Base-by-base conservation (phyloP, 805 yeast species). In the Metahyphopichia silvanorum region DNA sequence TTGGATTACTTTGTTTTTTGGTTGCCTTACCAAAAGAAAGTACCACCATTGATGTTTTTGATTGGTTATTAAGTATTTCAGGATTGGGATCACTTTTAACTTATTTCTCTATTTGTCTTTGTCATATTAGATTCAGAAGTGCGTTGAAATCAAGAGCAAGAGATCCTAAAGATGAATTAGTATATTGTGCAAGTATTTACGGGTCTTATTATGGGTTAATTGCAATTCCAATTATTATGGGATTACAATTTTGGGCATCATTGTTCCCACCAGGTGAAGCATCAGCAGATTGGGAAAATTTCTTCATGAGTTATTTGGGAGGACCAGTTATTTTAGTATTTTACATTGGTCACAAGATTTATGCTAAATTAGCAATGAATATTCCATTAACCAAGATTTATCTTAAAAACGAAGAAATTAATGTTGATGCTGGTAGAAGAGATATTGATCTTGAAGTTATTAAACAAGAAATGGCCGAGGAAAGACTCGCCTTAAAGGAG, bases 351-450 rank as follows among this genome's bases (percentile, higher is more conserved):
- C 79, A 74, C 57, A 79, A 77, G 63, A 21, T 74, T 16, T 74
- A 63, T 52, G 56, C 57, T 21, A 57, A 61, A 31, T 56, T 35
- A 11, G 42, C 27, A 21, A 31, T 44, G 43, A 39, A 39, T 5
- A 41, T 49, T 7, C 55, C 55, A 55, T 38, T 60, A 53, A 53
- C 39, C 28, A 46, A 69, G 17, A 60, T 55, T 5, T 56, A 57
- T 48, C 58, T 76, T 38, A 62, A 55, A 15, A 68, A 73, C 18
- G 47, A 53, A 16, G 78, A 76, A 27, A 66, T 79, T 50, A 86
- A 80, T 46, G 66, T 80, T 24, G 80, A 76, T 42, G 66, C 78
- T 17, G 86, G 86, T 33, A 69, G 82, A 61, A 73, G 79, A 46
- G 75, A 72, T 26, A 50, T 69, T 19, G 82, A 79, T 51, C 43